Base-by-base conservation (phyloP, 2,329 filamentous ascomycete genomes). In the Fusarium transvaalense region DNA sequence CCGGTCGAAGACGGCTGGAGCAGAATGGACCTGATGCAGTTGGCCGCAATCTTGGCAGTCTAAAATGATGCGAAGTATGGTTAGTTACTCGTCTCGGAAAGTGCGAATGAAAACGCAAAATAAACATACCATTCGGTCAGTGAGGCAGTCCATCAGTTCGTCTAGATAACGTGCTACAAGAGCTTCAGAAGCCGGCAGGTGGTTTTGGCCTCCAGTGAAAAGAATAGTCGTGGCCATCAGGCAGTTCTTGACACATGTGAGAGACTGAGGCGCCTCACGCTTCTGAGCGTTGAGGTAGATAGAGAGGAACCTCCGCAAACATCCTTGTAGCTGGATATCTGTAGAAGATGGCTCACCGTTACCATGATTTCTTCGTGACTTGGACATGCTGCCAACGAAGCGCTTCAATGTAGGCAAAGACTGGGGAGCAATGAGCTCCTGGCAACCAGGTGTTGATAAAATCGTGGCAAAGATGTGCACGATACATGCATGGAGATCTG, bases 391-490 rank as follows among this genome's bases (percentile, higher is more conserved):
- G 43, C 88, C 88, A 64, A 98, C 86, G 78, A 99, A 99, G 31
- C 94, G 90, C 78, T 97, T 95, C 77, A 99, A 90, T 39, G 94
- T 97, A 1, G 96, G 93, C 17, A 99, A 85, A 4, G 94, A 91
- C 78, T 97, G 92, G 1, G 96, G 95, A 1, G 98, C 91, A 32
- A 98, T 93, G 37, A 93, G 86, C 27, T 92, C 88, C 79, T 99
- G 97, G 75, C 95, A 98, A 45, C 68, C 76, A 1, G 92, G 91
- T 1, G 94, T 97, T 15, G 92, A 92, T 14, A 99, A 86, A 59
- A 97, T 96, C 1, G 94, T 97, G 55, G 93, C 92, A 76, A 98
- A 97, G 56, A 98, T 97, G 81, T 99, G 94, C 50, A 99, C 88
- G 71, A 98, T 97, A 75, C 95, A 98, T 38, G 96, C 95, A 76